Percentiles rank a stretch among this genome's conserved stretches.
These are phyloP conservation scores for Tetrahymena borealis DNA, from an alignment of 73 alveolate genomes.

Conservation along the genomic window DNA sequence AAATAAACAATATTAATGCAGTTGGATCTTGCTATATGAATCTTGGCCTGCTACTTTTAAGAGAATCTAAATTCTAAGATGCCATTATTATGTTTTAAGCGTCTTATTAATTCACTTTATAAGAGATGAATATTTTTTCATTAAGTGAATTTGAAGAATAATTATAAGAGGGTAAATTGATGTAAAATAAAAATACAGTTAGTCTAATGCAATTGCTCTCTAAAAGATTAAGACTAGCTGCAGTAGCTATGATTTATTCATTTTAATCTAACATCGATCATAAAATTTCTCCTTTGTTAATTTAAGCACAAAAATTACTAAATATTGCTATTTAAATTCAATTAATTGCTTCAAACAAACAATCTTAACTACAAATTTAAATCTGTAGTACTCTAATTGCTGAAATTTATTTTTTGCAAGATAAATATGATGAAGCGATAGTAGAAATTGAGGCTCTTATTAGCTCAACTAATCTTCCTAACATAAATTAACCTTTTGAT, in stretches of 20 bases:
- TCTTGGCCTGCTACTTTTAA: not conserved
- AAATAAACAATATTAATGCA: not conserved
- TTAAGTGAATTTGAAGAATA: not conserved
- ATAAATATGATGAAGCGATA: not conserved
- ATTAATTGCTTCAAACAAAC: not conserved
- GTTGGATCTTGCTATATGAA: not conserved
- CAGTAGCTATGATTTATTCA: not conserved
- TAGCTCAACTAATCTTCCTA: not conserved
- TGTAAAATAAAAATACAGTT: not conserved
- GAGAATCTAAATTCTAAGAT: not conserved
- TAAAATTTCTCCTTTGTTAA: not conserved
- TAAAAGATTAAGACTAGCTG: not conserved
- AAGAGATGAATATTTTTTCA: not conserved
- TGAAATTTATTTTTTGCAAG: not conserved
- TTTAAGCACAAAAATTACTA: not conserved
- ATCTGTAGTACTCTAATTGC: not conserved
- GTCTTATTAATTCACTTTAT: not conserved
- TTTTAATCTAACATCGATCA: not conserved
- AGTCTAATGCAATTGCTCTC: not conserved
- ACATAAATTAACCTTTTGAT: not conserved
- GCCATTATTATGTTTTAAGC: not conserved
- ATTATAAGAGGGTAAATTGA: not conserved
- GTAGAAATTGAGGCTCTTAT: not conserved
- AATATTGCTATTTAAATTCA: not conserved
- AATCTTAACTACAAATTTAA: not conserved